Evolutionary conservation across 208 protist genomes (phyloP), one percentile per base, ranked within the genome.

Genomic region (Wallacemonas sp.): DNA sequence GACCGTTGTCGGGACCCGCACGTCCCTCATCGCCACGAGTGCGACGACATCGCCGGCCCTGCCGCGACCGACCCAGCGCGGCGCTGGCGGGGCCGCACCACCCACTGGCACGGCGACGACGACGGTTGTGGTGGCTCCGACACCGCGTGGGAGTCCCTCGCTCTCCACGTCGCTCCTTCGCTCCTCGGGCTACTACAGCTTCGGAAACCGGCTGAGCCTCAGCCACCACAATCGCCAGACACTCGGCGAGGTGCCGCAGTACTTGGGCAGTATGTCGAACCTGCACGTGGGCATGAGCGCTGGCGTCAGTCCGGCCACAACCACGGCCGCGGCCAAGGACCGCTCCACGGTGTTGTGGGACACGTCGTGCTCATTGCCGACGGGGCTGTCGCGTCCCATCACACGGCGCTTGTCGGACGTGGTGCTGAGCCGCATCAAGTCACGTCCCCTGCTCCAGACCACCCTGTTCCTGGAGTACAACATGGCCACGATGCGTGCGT

Each of bases 171-270:
- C 69, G 24, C 49, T 82, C 52, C 60, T 68, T 4, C 76, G 77
- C 65, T 85, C 85, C 4, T 49, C 76, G 24, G 76, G 85, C 14
- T 92, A 92, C 74, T 92, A 92, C 72, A 92, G 76, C 61, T 80
- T 88, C n/a, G 81, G 85, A 19, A 76, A 71, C 6, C 68, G 76
- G 2, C 21, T 74, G 2, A 78, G 76, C 48, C 66, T 85, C 19
- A 60, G 69, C 32, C 81, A 87, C 67, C 60, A 74, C 27, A 86
- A 88, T 38, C 76, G 75, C 30, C 78, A 88, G 61, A 61, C 75
- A 19, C 44, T 91, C 48, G 74, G 71, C 34, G 19, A 67, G 39
- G 55, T 73, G 24, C 67, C 76, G 33, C 76, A 72, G 36, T 63
- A 68, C 49, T 66, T 91, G 32, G 61, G 74, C 16, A 77, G 74